Evolutionary conservation across 1,284 basidiomycete genomes (phyloP).

Genomic region (Omphalotus olearius): DNA sequence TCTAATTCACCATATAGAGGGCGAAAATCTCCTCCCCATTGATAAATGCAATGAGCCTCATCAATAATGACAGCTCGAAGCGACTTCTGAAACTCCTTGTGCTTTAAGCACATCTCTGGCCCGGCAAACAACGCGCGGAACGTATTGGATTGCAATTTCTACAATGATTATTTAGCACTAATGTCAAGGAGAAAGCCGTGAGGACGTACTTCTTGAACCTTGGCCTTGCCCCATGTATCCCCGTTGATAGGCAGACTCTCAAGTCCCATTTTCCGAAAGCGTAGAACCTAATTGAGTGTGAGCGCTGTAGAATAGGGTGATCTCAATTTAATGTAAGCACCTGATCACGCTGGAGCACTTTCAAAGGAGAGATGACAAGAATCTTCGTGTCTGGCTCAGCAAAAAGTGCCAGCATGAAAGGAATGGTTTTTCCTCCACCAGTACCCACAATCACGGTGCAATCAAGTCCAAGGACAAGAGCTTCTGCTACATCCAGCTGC

Average conservation of each 20-base stretch:
- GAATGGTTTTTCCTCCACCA: constrained; percentile 20
- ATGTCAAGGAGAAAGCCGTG: too few relatives aligned
- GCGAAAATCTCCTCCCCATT: constrained; percentile 16
- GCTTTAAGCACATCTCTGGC: background rate
- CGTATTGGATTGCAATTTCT: too few relatives aligned
- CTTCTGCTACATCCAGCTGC: constrained; percentile 19
- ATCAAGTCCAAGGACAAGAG: constrained; percentile 16
- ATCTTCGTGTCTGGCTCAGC: constrained; percentile 6
- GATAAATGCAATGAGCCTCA: constrained; percentile 16
- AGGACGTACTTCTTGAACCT: too few relatives aligned
- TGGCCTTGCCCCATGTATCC: too few relatives aligned
- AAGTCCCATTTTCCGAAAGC: too few relatives aligned
- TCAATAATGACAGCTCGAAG: constrained; percentile 7
- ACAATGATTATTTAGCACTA: too few relatives aligned
- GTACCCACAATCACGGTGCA: constrained; percentile 18
- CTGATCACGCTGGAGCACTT: constrained; percentile 19
- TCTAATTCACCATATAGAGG: constrained; percentile 10
- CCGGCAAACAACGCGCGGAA: background rate
- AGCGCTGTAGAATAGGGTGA: too few relatives aligned
- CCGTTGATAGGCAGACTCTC: too few relatives aligned
- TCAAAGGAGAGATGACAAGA: constrained; percentile 19
- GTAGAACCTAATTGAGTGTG: too few relatives aligned
- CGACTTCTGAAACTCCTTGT: background rate
- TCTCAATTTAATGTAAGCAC: too few relatives aligned
- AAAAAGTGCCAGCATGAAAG: constrained; percentile 17